phyloP scores from a whole-genome alignment of 331 rosid species.

The Acacia concinna region DNA sequence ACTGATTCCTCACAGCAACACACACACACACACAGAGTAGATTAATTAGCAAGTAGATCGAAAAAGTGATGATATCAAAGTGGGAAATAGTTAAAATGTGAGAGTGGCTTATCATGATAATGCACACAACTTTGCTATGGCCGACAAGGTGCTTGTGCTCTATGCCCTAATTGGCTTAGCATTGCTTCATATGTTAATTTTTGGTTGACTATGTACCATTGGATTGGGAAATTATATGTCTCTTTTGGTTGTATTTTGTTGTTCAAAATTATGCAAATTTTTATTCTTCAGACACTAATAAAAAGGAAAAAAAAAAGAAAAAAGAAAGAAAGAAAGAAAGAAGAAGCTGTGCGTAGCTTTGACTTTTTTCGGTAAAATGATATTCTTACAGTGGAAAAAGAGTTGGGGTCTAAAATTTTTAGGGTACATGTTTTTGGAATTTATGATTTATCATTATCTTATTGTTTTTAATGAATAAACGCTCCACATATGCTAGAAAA shows the following conservation, averaged over 20 bases:
- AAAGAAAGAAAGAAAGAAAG: too few species aligned
- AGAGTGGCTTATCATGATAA: conserved; percentile 23
- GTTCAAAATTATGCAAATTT: conserved; percentile 34
- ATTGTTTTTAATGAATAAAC: not conserved
- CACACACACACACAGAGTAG: not conserved
- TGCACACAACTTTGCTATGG: not conserved
- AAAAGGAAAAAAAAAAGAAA: too few species aligned
- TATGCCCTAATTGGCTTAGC: conserved; percentile 33
- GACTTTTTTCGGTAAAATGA: conserved; percentile 24
- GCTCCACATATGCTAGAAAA: not conserved
- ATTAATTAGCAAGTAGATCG: conserved; percentile 5
- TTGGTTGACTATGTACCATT: conserved; percentile 30
- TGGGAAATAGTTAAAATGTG: not conserved
- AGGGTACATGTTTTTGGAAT: not conserved
- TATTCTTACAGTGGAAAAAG: not conserved
- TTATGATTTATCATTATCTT: not conserved
- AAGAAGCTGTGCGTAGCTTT: conserved; percentile 2
- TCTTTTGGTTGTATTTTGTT: not conserved
- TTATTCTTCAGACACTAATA: conserved; percentile 23
- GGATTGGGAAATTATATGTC: conserved; percentile 26
- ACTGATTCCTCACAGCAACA: not conserved
- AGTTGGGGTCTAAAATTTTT: not conserved
- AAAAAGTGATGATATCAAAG: not conserved
- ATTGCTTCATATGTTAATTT: conserved; percentile 11
- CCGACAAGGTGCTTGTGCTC: conserved; percentile 28